Evolutionary conservation across 371 early-diverging fungal species (phyloP).

Genomic region (Chytridium lagenaria): DNA sequence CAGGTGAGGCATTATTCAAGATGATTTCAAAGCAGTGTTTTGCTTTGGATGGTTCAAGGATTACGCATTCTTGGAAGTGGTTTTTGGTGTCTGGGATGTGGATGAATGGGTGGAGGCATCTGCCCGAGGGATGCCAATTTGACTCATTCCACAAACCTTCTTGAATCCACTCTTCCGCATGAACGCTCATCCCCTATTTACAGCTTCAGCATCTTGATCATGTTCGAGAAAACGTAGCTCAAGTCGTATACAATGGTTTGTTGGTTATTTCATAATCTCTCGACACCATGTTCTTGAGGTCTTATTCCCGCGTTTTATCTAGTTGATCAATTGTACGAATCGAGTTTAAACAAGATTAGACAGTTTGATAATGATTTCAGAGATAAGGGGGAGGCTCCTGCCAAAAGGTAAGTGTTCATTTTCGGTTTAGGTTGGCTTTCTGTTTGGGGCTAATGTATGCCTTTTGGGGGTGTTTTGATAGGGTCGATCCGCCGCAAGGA

Average conservation of each 20-base stretch:
- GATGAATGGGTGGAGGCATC: no score
- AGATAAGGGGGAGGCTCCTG: background rate
- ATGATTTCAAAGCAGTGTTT: no score
- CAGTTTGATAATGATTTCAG: background rate
- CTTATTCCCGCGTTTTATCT: no score
- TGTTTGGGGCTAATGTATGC: no score
- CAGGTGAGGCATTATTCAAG: no score
- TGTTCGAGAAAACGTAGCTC: constrained; percentile 4
- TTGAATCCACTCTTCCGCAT: no score
- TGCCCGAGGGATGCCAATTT: no score
- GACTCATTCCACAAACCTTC: no score
- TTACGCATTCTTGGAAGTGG: background rate
- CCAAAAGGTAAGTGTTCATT: background rate
- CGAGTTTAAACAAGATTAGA: background rate
- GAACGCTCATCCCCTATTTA: background rate
- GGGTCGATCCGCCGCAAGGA: background rate
- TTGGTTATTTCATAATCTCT: no score
- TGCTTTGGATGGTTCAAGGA: background rate
- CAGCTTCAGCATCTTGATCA: constrained; percentile 14
- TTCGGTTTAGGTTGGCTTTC: no score
- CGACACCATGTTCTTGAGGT: no score
- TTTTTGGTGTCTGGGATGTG: no score
- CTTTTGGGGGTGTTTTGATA: background rate
- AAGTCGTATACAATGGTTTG: constrained; percentile 1
- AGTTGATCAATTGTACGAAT: background rate